Evolutionary conservation across 257 asterid species (phyloP), one percentile per base, ranked within the genome.

Genomic region (Mentha longifolia): DNA sequence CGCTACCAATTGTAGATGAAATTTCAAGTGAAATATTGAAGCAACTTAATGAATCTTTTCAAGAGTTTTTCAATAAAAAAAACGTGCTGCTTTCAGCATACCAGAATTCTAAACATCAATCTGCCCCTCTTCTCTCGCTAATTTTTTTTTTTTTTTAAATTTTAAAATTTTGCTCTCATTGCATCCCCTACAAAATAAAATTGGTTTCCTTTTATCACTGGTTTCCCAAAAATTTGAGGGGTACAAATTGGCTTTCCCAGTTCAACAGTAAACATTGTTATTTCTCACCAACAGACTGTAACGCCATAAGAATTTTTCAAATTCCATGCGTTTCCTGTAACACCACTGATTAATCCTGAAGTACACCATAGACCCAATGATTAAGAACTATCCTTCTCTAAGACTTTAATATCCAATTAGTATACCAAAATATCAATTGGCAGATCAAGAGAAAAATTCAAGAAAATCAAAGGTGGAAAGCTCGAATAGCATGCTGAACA

Each of bases 71-170:
- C 31, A 50, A 22, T 28, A 2, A 4, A 28, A 42, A 22, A 19
- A 46, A 5, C 39, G n/a, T 59, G 33, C 66, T 46, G n/a, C 56
- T 58, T 60, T 55, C 61, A 55, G 61, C 61, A 55, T 11, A 55
- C 61, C 16, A 55, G 15, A 55, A 30, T 55, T 55, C 35, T 55
- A 1, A 22, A 22, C 25, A 22, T 22, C 25, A 22, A 22, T 22
- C 25, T 22, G 25, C 25, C 25, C 25, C 25, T 22, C 25, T 22
- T 22, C 25, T 13, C n/a, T 22, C 25, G 2, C 25, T 22, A 22
- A 22, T 22, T 22, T 22, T 0, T 22, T 22, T 16, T 3, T 30
- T 5, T n/a, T n/a, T n/a, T n/a, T n/a, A n/a, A n/a, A n/a, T 17
- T n/a, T 15, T 50, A 9, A n/a, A 9, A 52, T 19, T 52, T 19